Base-by-base conservation (phyloP, 163 green algal genomes). In the Coccomyxa subellipsoidea region DNA sequence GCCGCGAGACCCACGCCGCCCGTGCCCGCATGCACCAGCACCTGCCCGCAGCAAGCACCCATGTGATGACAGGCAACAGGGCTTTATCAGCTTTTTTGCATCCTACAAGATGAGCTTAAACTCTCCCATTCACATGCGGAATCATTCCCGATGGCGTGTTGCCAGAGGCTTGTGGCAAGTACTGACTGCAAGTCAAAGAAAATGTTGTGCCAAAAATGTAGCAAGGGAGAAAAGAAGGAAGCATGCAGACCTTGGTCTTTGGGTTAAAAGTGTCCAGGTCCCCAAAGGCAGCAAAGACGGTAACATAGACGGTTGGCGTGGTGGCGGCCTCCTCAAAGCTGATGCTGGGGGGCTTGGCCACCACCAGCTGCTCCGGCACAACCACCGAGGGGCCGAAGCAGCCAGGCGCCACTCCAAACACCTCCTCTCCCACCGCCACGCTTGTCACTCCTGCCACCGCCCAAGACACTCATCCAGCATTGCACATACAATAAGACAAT, bases 1-100 rank as follows among this genome's bases (percentile, higher is more conserved):
- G 88, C 91, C 34, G 92, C 89, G 39, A 95, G 78, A 0, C 91
- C 91, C 54, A 96, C 90, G 23, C 91, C 92, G 25, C 79, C 79
- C n/a, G 79, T 69, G 39, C 29, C 81, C 23, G 79, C 79, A 9
- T 82, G 75, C 66, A 82, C 75, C 32, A 87, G 80, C 40, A 87
- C 79, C 39, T 80, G 35, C n/a, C n/a, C n/a, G n/a, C n/a, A n/a
- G n/a, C n/a, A n/a, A n/a, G n/a, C n/a, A n/a, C n/a, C n/a, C n/a
- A n/a, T n/a, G n/a, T n/a, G n/a, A n/a, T n/a, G n/a, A n/a, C n/a
- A n/a, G n/a, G n/a, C n/a, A n/a, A n/a, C n/a, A n/a, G n/a, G n/a
- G n/a, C n/a, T n/a, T n/a, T n/a, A n/a, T n/a, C n/a, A n/a, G n/a
- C n/a, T n/a, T n/a, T n/a, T n/a, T n/a, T n/a, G n/a, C n/a, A n/a